phyloP scores from a whole-genome alignment of 2,329 filamentous ascomycete species.

The Dothistroma pini region DNA sequence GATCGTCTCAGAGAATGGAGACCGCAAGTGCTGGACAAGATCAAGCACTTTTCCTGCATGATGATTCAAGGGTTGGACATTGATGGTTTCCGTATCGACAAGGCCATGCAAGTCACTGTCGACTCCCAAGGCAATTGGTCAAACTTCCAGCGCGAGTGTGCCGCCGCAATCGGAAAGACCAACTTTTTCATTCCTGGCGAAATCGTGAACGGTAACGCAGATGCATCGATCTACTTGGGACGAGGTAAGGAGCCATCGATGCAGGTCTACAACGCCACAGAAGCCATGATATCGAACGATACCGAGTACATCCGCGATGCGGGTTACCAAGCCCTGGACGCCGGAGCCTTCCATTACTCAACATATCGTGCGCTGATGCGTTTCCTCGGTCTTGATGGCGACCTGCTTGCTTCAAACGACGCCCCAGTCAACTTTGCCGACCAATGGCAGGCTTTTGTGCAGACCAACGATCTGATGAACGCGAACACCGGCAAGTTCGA shows the following conservation, averaged over 20 bases:
- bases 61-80: constrained; percentile 61
- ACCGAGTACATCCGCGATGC: constrained; percentile 51
- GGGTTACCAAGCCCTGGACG: constrained; percentile 55
- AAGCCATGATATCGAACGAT: constrained; percentile 49
- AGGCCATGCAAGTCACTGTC: constrained; percentile 61
- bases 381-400: constrained; percentile 59
- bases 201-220: constrained; percentile 59
- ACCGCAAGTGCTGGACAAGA: constrained; percentile 54
- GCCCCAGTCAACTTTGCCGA: constrained; percentile 51
- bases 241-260: constrained; percentile 57
- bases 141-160: constrained; percentile 55
- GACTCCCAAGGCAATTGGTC: constrained; percentile 60
- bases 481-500: constrained; percentile 59
- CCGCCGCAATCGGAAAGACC: constrained; percentile 53
- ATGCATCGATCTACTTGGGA: constrained; percentile 60
- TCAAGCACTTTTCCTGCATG: constrained; percentile 62
- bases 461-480: constrained; percentile 59
- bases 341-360: constrained; percentile 61
- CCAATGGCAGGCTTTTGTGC: constrained; percentile 55
- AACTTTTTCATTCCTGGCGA: constrained; percentile 65
- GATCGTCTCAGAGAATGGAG: constrained; percentile 64
- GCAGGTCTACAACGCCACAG: constrained; percentile 45
- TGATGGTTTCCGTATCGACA: constrained; percentile 65
- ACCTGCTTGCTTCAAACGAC: constrained; percentile 53
- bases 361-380: constrained; percentile 61